These are phyloP conservation scores for Globisporangium radiosum DNA, from an alignment of 352 stramenopile species.

Conservation along the genomic window DNA sequence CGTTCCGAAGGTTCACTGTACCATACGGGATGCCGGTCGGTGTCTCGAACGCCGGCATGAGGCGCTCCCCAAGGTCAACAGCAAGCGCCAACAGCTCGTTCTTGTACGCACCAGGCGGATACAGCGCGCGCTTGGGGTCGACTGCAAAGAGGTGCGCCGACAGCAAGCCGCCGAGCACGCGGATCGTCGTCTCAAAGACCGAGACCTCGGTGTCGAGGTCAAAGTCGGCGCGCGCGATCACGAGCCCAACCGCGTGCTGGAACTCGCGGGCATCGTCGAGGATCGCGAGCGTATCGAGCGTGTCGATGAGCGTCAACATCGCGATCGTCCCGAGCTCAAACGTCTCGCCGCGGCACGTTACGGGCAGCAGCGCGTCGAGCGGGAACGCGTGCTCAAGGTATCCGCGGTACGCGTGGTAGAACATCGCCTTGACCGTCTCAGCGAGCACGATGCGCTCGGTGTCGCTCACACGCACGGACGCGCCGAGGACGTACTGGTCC, in stretches of 20 bases:
- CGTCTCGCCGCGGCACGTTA: constrained; percentile 58
- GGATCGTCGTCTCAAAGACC: constrained; percentile 93
- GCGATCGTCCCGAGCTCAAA: constrained; percentile 78
- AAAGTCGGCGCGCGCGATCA: constrained; percentile 59
- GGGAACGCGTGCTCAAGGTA: constrained; percentile 84
- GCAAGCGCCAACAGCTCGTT: constrained; percentile 90
- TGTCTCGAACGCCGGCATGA: constrained; percentile 96
- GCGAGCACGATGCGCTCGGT: constrained; percentile 47
- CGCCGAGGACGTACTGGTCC: constrained; percentile 60
- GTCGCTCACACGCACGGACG: constrained; percentile 39
- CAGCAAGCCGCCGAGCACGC: constrained; percentile 86
- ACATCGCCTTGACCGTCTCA: constrained; percentile 81
- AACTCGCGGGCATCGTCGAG: constrained; percentile 77
- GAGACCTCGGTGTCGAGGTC: constrained; percentile 86
- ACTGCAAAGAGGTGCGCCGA: constrained; percentile 84
- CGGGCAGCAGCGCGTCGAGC: constrained; percentile 67
- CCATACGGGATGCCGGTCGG: constrained; percentile 95
- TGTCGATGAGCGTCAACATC: constrained; percentile 90
- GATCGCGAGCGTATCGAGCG: constrained; percentile 86
- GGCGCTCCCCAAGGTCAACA: constrained; percentile 91
- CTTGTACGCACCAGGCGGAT: constrained; percentile 79
- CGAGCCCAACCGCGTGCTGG: constrained; percentile 52
- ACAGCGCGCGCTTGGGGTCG: constrained; percentile 49
- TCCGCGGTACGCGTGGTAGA: constrained; percentile 85
- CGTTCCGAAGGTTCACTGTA: constrained; percentile 92